These are phyloP conservation scores for Coniochaeta ligniaria DNA, from an alignment of 2,329 filamentous ascomycete species.

Conservation along the genomic window DNA sequence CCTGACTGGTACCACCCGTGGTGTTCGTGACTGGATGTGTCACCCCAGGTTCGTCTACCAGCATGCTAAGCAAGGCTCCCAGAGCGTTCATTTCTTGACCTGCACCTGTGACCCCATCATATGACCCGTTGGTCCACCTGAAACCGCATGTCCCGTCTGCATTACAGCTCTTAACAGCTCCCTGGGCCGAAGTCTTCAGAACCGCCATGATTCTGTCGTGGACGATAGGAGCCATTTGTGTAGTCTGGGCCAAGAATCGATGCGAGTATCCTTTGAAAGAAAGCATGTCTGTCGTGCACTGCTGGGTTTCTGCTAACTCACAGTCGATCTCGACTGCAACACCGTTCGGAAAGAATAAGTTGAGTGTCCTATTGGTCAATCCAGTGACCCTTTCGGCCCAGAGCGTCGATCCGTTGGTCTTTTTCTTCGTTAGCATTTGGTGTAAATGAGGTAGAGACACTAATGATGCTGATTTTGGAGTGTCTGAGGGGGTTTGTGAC, in stretches of 20 bases:
- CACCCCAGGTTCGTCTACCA: constrained; percentile 23
- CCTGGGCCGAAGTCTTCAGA: constrained; percentile 37
- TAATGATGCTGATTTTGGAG: no score
- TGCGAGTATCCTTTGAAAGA: constrained; percentile 52
- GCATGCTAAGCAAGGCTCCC: constrained; percentile 36
- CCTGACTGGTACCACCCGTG: constrained; percentile 34
- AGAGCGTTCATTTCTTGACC: constrained; percentile 47
- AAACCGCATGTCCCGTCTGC: constrained; percentile 40
- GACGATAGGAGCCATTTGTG: constrained; percentile 41
- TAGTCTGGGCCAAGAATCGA: constrained; percentile 39
- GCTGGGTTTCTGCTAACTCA: constrained; percentile 37
- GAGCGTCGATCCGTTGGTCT: constrained; percentile 38
- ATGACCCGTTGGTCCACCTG: constrained; percentile 36
- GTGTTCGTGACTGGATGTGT: constrained; percentile 24
- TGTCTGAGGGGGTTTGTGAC: no score
- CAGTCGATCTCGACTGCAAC: constrained; percentile 43
- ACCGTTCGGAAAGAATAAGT: constrained; percentile 23
- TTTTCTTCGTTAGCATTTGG: not conserved
- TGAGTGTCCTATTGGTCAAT: constrained; percentile 31
- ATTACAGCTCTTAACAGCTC: constrained; percentile 39
- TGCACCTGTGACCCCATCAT: constrained; percentile 40
- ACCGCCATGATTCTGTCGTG: constrained; percentile 32
- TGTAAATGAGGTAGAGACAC: not conserved
- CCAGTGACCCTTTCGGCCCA: constrained; percentile 46
- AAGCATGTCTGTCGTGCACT: constrained; percentile 51